Evolutionary conservation across 2,329 filamentous ascomycete genomes (phyloP).

Genomic region (Thielaviopsis musarum): DNA sequence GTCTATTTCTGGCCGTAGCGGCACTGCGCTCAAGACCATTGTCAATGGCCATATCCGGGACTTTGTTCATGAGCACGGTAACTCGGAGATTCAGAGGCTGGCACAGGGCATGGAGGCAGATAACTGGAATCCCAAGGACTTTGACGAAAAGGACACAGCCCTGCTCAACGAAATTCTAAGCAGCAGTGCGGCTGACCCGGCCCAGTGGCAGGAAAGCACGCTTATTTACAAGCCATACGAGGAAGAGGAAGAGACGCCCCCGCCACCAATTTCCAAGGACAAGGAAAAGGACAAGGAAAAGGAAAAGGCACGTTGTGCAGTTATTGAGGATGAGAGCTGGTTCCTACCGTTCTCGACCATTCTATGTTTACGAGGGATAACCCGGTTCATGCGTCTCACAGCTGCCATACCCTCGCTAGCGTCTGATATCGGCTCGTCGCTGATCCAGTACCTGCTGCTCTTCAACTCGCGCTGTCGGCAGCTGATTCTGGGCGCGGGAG

Average conservation of each 20-base stretch:
- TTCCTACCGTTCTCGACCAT: constrained; percentile 73
- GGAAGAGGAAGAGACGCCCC: constrained; percentile 19
- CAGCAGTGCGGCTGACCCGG: constrained; percentile 53
- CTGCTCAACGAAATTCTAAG: constrained; percentile 49
- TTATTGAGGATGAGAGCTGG: constrained; percentile 71
- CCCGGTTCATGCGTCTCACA: constrained; percentile 68
- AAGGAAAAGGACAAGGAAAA: constrained; percentile 37
- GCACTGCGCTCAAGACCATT: constrained; percentile 57
- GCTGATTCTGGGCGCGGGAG: constrained; percentile 85
- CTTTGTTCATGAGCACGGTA: constrained; percentile 56
- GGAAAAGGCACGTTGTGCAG: constrained; percentile 51
- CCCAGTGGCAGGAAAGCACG: constrained; percentile 45
- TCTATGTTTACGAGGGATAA: constrained; percentile 63
- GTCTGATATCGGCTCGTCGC: constrained; percentile 57
- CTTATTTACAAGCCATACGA: constrained; percentile 37
- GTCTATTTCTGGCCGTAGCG: constrained; percentile 63
- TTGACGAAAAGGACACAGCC: constrained; percentile 42
- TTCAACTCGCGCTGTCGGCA: constrained; percentile 97
- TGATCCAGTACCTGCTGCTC: constrained; percentile 74
- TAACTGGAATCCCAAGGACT: constrained; percentile 64
- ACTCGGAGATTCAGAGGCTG: constrained; percentile 56
- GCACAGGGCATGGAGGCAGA: constrained; percentile 66
- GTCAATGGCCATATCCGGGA: constrained; percentile 71
- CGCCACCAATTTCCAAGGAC: constrained; percentile 29
- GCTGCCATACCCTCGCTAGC: constrained; percentile 80